Base-by-base conservation (phyloP, 1,139 yeast genomes). In the Protomyces arabidopsidicola region DNA sequence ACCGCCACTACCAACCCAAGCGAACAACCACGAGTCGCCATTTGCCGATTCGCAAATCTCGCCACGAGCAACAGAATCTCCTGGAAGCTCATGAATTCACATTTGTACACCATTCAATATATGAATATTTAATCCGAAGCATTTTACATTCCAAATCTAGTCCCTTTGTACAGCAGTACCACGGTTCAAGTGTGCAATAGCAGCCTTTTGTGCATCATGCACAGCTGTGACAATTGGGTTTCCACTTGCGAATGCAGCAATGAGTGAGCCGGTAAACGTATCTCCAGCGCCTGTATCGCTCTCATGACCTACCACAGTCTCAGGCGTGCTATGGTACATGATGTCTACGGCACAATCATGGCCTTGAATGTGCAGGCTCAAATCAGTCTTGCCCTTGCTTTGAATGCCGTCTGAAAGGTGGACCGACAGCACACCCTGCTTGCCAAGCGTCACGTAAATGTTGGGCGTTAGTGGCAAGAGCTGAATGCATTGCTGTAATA, bases 241-340 rank as follows among this genome's bases (percentile, higher is more conserved):
- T 6, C 56, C 63, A 14, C 35, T 5, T 4, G 24, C 54, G 22
- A 78, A 69, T 75, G 77, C 75, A 8, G 51, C 53, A 14, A 81
- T 69, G 45, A 84, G 69, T 52, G 77, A 80, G 0, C 89, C 89
- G 59, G 84, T 74, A 54, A 84, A 78, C 1, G 87, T 77, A 70
- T 85, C 89, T n/a, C 89, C 89, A 0, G 87, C 87, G 1, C 89
- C 89, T 14, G 87, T 84, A 45, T 83, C 88, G 68, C 84, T 84
- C 45, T 75, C 76, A 1, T 68, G 69, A 14, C 67, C 65, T 9
- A 12, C 10, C 5, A 64, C 64, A 3, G 72, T 69, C 2, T 57
- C 22, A 20, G 67, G 63, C 0, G 75, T 72, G 0, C 84, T 81
- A 73, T 81, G 86, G 72, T 88, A 86, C 69, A 87, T 88, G 12